Evolutionary conservation across 495 filamentous ascomycete genomes (phyloP), one percentile per base, ranked within the genome.

Genomic region (Margaritispora aquatica): DNA sequence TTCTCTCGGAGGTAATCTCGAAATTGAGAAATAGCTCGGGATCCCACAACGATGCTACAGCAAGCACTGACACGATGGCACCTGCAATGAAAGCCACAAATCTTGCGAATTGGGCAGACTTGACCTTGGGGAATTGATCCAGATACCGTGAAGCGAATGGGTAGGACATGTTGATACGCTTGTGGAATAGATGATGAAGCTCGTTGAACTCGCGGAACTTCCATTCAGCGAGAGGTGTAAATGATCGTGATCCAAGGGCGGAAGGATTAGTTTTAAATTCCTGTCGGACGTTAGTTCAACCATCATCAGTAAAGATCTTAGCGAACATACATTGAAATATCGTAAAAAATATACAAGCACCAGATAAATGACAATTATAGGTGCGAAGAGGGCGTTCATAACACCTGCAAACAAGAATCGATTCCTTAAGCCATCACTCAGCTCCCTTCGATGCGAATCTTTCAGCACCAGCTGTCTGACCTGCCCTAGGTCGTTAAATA

Each of bases 181-280:
- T 87, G 61, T 90, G 81, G 66, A 96, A 98, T 1, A 97, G 75
- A 74, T 97, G 94, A 62, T 85, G 86, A 0, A 98, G 81, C 70
- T 98, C 94, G 65, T 98, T 98, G 78, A 97, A 97, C 70, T 97
- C 93, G 51, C 94, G 88, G 60, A 97, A 97, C 66, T 96, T 97
- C 95, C 94, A 97, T 69, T 95, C 88, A 1, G 95, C 94, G 51
- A 96, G 80, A 1, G 92, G 89, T 1, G 92, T 97, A 65, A 96
- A 98, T 64, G 88, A 86, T 15, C 94, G 85, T 22, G 89, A 87
- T 17, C 88, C 87, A 31, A 91, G 80, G 51, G 90, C 80, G 0
- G 89, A 87, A 0, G 94, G 93, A 61, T 96, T 95, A 68, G 87
- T 91, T 72, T 96, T 90, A 70, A 92, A 96, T 74, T 97, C 94